Evolutionary conservation across 176 grass and related monocot species (phyloP), one percentile per base, ranked within the genome.

Genomic region (Chrysopogon serrulatus): DNA sequence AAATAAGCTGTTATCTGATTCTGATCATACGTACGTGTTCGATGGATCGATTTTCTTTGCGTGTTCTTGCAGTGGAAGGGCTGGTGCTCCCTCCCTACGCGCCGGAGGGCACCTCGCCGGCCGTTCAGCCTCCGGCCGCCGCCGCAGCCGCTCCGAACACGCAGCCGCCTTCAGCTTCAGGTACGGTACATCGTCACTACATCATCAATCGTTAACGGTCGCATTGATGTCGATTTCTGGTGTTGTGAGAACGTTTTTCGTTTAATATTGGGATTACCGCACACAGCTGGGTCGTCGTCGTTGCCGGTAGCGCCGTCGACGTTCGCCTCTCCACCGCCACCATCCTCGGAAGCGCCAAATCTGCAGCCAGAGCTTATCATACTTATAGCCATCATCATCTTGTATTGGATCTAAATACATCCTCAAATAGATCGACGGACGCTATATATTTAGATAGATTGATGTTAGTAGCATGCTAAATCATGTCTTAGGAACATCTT

Each of bases 41-140:
- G 21, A 8, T 76, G 19, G 5, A 24, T 76, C 10, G 5, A 2
- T 68, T 26, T 57, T 27, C 6, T 43, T 43, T 68, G 19, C 39
- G 67, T 23, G 24, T 47, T 70, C 8, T 8, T 1, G 56, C 67
- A 90, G 84, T 82, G 78, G 2, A 71, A 77, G 88, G 78, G 1
- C 53, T 86, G 28, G 64, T 53, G 35, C 88, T 90, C 48, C 88
- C 83, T 35, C 78, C 83, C 10, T 90, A 78, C 54, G 65, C 61
- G 65, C 88, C 83, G 3, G 5, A 41, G 51, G 78, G 13, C 78
- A 27, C 63, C 2, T 18, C 31, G 3, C 24, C 57, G 6, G 41
- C 69, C 34, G n/a, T n/a, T n/a, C 16, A 72, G 56, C 1, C 42
- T 4, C 54, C 71, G 16, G 14, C 51, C 5, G n/a, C 10, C 24